phyloP scores from a whole-genome alignment of 257 asterid species.

The Jasminum sambac region DNA sequence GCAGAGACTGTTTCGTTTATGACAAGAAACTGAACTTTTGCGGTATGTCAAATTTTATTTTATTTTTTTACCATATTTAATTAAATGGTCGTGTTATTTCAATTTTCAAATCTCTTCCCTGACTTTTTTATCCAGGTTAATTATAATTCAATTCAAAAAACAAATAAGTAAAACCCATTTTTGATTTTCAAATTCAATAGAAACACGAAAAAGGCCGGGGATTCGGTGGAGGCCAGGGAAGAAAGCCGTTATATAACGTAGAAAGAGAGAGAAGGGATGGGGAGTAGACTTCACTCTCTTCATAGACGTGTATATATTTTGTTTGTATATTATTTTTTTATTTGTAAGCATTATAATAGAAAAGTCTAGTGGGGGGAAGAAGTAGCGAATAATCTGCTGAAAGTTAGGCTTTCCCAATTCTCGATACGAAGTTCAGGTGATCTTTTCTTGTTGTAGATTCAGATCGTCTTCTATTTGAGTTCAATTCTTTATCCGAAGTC shows the following conservation, averaged over 20 bases:
- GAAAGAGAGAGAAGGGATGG: conserved; percentile 1
- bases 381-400: not conserved
- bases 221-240: conserved; percentile 43
- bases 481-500: not conserved
- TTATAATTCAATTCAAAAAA: not conserved
- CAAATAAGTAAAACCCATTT: not conserved
- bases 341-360: not conserved
- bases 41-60: not conserved
- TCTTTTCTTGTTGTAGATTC: not conserved
- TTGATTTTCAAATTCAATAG: conserved; percentile 24
- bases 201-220: conserved; percentile 20
- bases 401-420: not conserved
- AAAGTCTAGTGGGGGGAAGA: not conserved
- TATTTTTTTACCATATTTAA: not conserved
- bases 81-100: not conserved
- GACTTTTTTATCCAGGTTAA: not conserved
- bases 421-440: conserved; percentile 28
- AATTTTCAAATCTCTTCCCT: not conserved
- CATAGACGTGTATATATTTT: not conserved
- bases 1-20: not conserved
- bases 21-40: not conserved
- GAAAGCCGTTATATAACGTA: conserved; percentile 41
- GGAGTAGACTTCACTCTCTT: not conserved
- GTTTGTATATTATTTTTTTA: not conserved
- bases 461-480: conserved; percentile 2